Evolutionary conservation across 768 basidiomycete species (phyloP).

Genomic region (Hemileccinum rubropunctum): DNA sequence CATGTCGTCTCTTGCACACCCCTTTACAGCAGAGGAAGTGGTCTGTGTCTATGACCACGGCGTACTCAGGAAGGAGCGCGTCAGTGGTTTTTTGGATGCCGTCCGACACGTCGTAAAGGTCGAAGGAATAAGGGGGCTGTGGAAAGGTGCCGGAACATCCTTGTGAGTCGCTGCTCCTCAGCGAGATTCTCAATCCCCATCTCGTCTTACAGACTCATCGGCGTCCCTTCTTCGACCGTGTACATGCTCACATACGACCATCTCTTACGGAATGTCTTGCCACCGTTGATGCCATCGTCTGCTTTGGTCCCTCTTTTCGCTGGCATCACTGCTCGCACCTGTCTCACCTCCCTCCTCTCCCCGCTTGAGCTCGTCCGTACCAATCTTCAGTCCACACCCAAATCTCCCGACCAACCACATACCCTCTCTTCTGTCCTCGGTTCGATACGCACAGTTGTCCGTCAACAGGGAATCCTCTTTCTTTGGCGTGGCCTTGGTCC

Average conservation of each 20-base stretch:
- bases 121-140: constrained; percentile 83
- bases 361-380: constrained; percentile 94
- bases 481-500: constrained; percentile 92
- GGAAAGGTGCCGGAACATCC: constrained; percentile 94
- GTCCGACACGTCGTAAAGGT: constrained; percentile 74
- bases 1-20: constrained; percentile 70
- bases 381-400: constrained; percentile 86
- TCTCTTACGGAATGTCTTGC: constrained; percentile 62
- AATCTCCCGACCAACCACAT: constrained; percentile 64
- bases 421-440: constrained; percentile 72
- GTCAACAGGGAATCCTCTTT: constrained; percentile 58
- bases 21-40: constrained; percentile 57
- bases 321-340: constrained; percentile 78
- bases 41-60: constrained; percentile 82
- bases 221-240: constrained; percentile 86
- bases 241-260: constrained; percentile 98
- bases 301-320: constrained; percentile 69
- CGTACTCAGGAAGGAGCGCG: constrained; percentile 64
- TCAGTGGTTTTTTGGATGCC: constrained; percentile 85
- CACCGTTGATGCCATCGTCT: constrained; percentile 53
- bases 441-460: constrained; percentile 59
- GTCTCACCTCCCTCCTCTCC: constrained; percentile 74
- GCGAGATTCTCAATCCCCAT: constrained; percentile 7
- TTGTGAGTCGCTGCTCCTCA: constrained; percentile 50
- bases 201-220: constrained; percentile 60